Conservation (phyloP, 805 yeast genomes). For the Yarrowia sp. region DNA sequence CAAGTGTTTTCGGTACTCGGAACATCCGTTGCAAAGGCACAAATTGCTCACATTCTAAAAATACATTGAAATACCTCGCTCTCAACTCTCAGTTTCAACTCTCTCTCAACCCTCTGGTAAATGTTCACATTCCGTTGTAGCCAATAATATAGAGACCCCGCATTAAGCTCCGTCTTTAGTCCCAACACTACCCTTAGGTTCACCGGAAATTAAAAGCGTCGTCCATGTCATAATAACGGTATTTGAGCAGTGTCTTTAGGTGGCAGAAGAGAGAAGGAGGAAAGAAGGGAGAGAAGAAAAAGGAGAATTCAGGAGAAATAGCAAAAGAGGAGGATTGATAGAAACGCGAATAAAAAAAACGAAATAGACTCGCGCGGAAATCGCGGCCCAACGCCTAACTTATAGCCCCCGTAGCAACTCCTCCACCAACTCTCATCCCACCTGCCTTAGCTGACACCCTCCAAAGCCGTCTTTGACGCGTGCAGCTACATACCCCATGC, state of each 20-base stretch:
- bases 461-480: constrained; percentile 7
- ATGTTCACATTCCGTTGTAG: constrained; percentile 3
- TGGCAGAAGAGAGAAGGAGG: not conserved
- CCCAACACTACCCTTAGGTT: constrained; percentile 29
- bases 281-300: not conserved
- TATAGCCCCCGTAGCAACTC: not conserved
- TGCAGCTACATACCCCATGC: constrained; percentile 35
- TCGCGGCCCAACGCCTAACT: too few species aligned
- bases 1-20: too few species aligned
- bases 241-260: not conserved
- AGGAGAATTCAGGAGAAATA: not conserved
- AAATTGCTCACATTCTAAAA: too few species aligned
- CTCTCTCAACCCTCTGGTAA: not conserved
- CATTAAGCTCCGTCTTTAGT: constrained; percentile 15
- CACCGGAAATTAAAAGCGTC: constrained; percentile 33
- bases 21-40: too few species aligned
- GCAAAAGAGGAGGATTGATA: not conserved
- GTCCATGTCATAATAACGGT: constrained; percentile 22
- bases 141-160: not conserved
- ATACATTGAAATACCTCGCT: too few species aligned
- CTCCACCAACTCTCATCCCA: constrained; percentile 17
- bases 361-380: too few species aligned
- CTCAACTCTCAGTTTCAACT: too few species aligned
- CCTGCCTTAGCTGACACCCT: constrained; percentile 18
- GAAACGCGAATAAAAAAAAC: too few species aligned